phyloP scores from a whole-genome alignment of 768 basidiomycete genomes.

The Tricholomella constricta region DNA sequence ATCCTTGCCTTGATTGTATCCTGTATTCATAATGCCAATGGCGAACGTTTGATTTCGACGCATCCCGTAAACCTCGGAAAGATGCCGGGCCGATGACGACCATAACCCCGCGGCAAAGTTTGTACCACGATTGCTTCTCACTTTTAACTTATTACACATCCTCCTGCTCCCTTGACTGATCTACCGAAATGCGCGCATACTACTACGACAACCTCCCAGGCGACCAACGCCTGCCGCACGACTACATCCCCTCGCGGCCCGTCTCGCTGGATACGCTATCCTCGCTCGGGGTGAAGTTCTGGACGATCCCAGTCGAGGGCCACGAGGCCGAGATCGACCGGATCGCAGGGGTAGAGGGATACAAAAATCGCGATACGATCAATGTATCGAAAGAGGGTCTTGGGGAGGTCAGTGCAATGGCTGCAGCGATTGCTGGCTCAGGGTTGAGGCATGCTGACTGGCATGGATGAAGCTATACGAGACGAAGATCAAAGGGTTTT shows the following conservation, averaged over 20 bases:
- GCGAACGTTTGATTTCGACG: too few relatives aligned
- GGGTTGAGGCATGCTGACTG: neutral
- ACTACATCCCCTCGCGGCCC: conserved; percentile 59
- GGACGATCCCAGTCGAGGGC: conserved; percentile 64
- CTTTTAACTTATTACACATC: neutral
- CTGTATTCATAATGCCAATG: too few relatives aligned
- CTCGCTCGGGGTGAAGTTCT: conserved; percentile 64
- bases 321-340: conserved; percentile 58
- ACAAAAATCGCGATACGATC: conserved; percentile 84
- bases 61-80: too few relatives aligned
- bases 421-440: too few relatives aligned
- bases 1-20: too few relatives aligned
- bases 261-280: conserved; percentile 53
- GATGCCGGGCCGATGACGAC: neutral
- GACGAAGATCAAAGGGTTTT: conserved; percentile 78
- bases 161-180: neutral
- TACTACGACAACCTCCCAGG: conserved; percentile 74
- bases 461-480: conserved; percentile 56
- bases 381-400: conserved; percentile 77
- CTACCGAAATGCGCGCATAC: conserved; percentile 63
- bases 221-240: conserved; percentile 82
- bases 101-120: too few relatives aligned
- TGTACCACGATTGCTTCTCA: neutral
- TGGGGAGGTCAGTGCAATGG: conserved; percentile 54
- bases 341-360: conserved; percentile 67